These are phyloP conservation scores for Exophiala mesophila DNA, from an alignment of 2,329 filamentous ascomycete species.

Conservation along the genomic window DNA sequence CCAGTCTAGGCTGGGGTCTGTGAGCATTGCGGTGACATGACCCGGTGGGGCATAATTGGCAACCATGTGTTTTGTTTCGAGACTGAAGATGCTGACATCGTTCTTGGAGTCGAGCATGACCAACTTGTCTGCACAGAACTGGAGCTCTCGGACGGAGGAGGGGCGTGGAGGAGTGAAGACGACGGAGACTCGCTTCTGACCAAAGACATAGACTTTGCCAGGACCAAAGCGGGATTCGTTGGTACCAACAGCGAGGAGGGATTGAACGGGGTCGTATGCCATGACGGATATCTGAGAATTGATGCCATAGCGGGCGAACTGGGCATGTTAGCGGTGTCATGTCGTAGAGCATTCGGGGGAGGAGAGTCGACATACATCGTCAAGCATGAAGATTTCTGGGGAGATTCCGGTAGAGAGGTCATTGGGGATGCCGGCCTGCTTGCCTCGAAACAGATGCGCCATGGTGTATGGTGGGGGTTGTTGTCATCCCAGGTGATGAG, in stretches of 20 bases:
- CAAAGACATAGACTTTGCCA: slow-evolving; percentile 85
- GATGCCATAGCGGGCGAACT: slow-evolving; percentile 72
- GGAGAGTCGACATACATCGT: slow-evolving; percentile 69
- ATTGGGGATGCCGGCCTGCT: slow-evolving; percentile 87
- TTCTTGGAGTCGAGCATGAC: slow-evolving; percentile 80
- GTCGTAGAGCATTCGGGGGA: too few relatives aligned
- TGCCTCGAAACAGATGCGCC: slow-evolving; percentile 83
- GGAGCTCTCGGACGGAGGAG: slow-evolving; percentile 69
- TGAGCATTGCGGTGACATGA: slow-evolving; percentile 66
- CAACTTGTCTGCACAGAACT: slow-evolving; percentile 82
- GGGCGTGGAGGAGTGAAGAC: slow-evolving; percentile 65
- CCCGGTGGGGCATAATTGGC: slow-evolving; percentile 72
- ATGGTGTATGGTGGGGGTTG: slow-evolving; percentile 44
- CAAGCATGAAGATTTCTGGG: slow-evolving; percentile 72
- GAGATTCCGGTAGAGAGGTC: slow-evolving; percentile 80
- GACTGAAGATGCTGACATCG: slow-evolving; percentile 77
- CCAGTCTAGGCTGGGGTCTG: slow-evolving; percentile 91
- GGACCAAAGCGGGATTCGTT: slow-evolving; percentile 78
- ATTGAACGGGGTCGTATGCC: slow-evolving; percentile 90
- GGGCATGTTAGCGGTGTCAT: too few relatives aligned
- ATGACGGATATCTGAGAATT: slow-evolving; percentile 71
- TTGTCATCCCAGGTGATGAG: not conserved
- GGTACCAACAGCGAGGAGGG: slow-evolving; percentile 85
- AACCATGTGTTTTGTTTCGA: slow-evolving; percentile 63
- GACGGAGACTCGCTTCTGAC: slow-evolving; percentile 73